Evolutionary conservation across 768 basidiomycete species (phyloP), one percentile per base, ranked within the genome.

Genomic region (Mycena pura): DNA sequence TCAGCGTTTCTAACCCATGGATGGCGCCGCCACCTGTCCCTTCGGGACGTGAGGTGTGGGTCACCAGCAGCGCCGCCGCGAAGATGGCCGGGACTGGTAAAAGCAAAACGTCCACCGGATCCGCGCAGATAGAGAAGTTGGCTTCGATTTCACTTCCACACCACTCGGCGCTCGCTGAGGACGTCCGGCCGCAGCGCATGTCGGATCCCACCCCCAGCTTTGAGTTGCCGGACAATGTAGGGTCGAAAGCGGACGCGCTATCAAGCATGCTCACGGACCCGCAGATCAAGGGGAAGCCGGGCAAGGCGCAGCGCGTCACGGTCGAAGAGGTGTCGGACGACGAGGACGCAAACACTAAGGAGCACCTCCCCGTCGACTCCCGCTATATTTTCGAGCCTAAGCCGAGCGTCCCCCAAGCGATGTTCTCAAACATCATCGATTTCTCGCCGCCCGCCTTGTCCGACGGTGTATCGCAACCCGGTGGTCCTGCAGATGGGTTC

Each of bases 261-360:
- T 53, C 60, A 6, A 53, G 59, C 15, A 64, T 63, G 24, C 38
- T 64, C 57, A 71, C 68, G 45, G 68, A 72, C 46, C 47, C 63
- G n/a, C n/a, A n/a, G n/a, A n/a, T n/a, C n/a, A 67, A 69, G 62
- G 62, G 58, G 28, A 74, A 72, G 46, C 68, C 65, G 22, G 73
- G 43, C 22, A 79, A 77, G 46, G 57, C 66, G 5, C 77, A 76
- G 63, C 69, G 68, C 31, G 77, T 76, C n/a, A 80, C 74, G 28
- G 71, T 83, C 14, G 82, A 83, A 65, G 82, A 80, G 29, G 76
- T 81, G 14, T 73, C 77, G 7, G 81, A 83, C 54, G 82, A 83
- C 45, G 73, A 67, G 9, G 73, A 75, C 47, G 31, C 64, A 51
- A 51, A 57, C 56, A 46, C 27, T 65, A 66, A 39, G 7, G 76